Conservation (phyloP, 768 basidiomycete genomes). For the Coprinopsis cinerea region DNA sequence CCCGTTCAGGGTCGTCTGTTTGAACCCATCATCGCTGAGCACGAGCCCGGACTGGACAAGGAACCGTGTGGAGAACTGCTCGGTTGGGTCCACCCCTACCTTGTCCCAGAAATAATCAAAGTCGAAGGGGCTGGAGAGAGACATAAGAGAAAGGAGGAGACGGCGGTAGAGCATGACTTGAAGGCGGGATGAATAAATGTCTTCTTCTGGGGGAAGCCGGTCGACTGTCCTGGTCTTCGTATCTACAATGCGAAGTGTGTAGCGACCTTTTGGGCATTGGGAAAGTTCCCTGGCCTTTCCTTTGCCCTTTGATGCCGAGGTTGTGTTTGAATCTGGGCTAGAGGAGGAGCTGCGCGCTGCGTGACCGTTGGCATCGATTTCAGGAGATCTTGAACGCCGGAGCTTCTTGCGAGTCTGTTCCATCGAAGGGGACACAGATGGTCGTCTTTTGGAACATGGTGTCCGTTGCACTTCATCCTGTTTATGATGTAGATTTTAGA, state of each 20-base stretch:
- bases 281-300: neutral
- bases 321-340: too few relatives aligned
- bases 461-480: conserved; percentile 45
- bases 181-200: conserved; percentile 52
- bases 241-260: conserved; percentile 48
- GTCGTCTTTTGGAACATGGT: neutral
- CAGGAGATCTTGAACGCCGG: neutral
- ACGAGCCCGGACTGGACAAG: conserved; percentile 34
- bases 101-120: conserved; percentile 49
- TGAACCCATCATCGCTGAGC: conserved; percentile 15
- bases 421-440: neutral
- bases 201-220: conserved; percentile 50
- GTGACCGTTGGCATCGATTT: neutral
- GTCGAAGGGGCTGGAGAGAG: conserved; percentile 39
- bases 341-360: too few relatives aligned
- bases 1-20: conserved; percentile 32
- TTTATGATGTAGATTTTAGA: too few relatives aligned
- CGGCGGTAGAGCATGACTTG: conserved; percentile 78
- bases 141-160: conserved; percentile 49
- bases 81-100: conserved; percentile 36
- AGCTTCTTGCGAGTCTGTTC: neutral
- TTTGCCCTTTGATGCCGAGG: neutral
- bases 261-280: neutral
- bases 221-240: conserved; percentile 59
- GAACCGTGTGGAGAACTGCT: conserved; percentile 47